Evolutionary conservation across 768 basidiomycete species (phyloP).

Genomic region (Russula vinacea): DNA sequence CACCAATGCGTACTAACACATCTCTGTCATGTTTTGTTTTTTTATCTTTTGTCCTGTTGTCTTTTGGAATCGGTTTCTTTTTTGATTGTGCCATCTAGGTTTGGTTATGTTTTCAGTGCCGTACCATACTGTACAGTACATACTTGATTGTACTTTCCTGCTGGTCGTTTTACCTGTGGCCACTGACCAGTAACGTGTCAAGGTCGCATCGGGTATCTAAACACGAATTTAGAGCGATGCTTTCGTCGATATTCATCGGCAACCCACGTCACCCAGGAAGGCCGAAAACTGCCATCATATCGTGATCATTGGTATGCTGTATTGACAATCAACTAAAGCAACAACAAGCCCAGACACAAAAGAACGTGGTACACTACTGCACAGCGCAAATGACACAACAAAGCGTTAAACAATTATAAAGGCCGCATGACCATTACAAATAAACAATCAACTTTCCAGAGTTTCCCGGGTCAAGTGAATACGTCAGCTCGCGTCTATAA

Average conservation of each 20-base stretch:
- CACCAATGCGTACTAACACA: neutral
- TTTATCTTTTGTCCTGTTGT: neutral
- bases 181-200: neutral
- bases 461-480: slow-evolving; percentile 8
- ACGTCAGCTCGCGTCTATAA: neutral
- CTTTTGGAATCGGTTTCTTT: neutral
- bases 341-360: neutral
- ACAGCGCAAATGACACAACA: slow-evolving; percentile 1
- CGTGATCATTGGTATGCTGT: neutral
- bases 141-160: neutral
- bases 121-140: slow-evolving; percentile 6
- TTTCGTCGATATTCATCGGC: neutral
- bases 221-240: neutral
- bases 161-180: neutral
- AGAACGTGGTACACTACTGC: neutral
- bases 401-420: neutral
- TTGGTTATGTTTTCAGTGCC: neutral
- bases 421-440: neutral
- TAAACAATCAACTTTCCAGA: slow-evolving; percentile 15
- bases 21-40: neutral
- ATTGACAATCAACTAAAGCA: neutral
- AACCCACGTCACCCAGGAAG: no score
- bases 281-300: no score
- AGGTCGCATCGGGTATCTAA: neutral
- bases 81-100: neutral